Percentiles rank a stretch among this genome's conserved stretches.
Conservation (phyloP, 2,329 filamentous ascomycete genomes). For the Bipolaris gigantea region DNA sequence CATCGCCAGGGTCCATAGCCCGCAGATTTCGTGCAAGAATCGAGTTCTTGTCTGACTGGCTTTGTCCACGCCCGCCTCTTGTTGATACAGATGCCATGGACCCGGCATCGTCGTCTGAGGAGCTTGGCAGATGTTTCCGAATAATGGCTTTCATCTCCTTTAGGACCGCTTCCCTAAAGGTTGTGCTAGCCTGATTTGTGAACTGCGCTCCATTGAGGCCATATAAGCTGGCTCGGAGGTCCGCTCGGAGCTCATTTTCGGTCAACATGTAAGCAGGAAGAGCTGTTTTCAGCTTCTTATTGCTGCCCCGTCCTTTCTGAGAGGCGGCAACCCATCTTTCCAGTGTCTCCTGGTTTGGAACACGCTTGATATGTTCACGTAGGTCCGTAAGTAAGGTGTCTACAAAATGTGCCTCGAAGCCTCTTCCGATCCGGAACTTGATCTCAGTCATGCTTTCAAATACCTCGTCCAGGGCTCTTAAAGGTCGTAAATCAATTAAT, state of each 20-base stretch:
- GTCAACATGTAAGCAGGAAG: slow-evolving; percentile 79
- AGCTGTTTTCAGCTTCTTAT: slow-evolving; percentile 65
- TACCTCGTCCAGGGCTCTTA: slow-evolving; percentile 79
- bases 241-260: slow-evolving; percentile 68
- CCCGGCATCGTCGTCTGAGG: slow-evolving; percentile 89
- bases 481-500: slow-evolving; percentile 70
- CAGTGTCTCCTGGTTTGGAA: slow-evolving; percentile 72
- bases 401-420: slow-evolving; percentile 80
- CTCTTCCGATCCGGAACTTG: slow-evolving; percentile 79
- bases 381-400: slow-evolving; percentile 77
- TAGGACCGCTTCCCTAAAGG: slow-evolving; percentile 80
- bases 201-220: slow-evolving; percentile 82
- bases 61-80: slow-evolving; percentile 63
- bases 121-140: slow-evolving; percentile 82
- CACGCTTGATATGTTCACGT: slow-evolving; percentile 73
- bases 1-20: slow-evolving; percentile 78
- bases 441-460: slow-evolving; percentile 75
- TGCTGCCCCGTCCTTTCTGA: slow-evolving; percentile 68
- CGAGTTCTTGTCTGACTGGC: slow-evolving; percentile 85
- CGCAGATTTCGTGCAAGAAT: slow-evolving; percentile 86
- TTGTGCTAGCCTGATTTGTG: slow-evolving; percentile 76
- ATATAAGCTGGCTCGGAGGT: slow-evolving; percentile 70
- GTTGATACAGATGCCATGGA: slow-evolving; percentile 87
- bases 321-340: slow-evolving; percentile 82
- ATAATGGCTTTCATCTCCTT: slow-evolving; percentile 87